Conservation (phyloP, 2,329 filamentous ascomycete species). For the Xylaria sp. region DNA sequence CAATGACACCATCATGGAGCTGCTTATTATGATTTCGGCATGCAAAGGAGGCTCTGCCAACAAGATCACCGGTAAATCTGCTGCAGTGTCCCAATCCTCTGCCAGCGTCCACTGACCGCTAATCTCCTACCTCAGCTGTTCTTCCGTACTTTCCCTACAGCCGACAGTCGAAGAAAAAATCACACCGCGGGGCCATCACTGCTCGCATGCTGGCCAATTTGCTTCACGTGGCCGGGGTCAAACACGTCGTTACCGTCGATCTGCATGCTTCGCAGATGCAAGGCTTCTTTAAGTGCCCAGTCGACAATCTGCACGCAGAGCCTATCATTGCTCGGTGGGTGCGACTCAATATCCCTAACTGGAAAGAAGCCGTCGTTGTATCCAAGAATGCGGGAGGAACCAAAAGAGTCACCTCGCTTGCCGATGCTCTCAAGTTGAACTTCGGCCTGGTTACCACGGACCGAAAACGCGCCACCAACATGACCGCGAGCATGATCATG, state of each 20-base stretch:
- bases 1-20: conserved; percentile 99
- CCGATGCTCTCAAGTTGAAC: conserved; percentile 95
- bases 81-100: conserved; percentile 13
- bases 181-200: conserved; percentile 94
- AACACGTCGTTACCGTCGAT: conserved; percentile 97
- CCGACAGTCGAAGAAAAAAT: conserved; percentile 99
- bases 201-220: conserved; percentile 97
- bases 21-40: conserved; percentile 98
- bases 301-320: conserved; percentile 97
- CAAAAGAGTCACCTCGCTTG: conserved; percentile 94
- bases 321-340: conserved; percentile 97
- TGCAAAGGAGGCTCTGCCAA: conserved; percentile 98
- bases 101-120: conserved; percentile 27
- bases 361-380: conserved; percentile 93
- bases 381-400: conserved; percentile 98
- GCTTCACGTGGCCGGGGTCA: conserved; percentile 90
- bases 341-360: conserved; percentile 84
- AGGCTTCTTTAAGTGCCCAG: conserved; percentile 97
- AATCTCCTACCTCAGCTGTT: conserved; percentile 67
- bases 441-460: conserved; percentile 97
- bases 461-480: conserved; percentile 70
- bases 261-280: conserved; percentile 99
- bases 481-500: conserved; percentile 84
- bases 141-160: conserved; percentile 99
- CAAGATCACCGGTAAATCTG: conserved; percentile 85